Evolutionary conservation across 2,329 filamentous ascomycete species (phyloP), one percentile per base, ranked within the genome.

Genomic region (Cercospora sp.): DNA sequence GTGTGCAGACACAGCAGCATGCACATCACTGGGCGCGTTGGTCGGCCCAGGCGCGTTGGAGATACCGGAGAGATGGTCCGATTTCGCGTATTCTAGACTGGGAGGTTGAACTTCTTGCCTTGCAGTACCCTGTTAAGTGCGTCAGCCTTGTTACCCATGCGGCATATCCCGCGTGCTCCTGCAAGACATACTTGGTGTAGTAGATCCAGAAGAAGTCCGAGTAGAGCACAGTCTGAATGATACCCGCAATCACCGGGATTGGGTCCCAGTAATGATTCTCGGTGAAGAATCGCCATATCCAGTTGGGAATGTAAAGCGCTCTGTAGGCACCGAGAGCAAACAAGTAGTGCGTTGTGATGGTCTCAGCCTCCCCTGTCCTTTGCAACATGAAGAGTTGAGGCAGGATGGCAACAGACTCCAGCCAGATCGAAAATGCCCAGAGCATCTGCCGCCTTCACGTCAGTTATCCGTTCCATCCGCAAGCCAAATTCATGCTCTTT

Each of bases 121-220:
- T 85, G 83, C 55, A 85, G 73, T 61, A 85, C 83, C 78, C 83
- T 85, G 51, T 12, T 60, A n/a, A 59, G 23, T 30, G 62, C 33
- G 61, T 72, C 48, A 70, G 42, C 16, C 20, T 39, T 33, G 53
- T 48, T 55, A 8, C 13, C 7, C 23, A 39, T 33, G 42, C 20
- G 9, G n/a, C n/a, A 26, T 16, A 28, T 45, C 45, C 6, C 3
- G 3, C 8, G 13, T 20, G 10, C 26, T 30, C 58, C n/a, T 30
- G 20, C 5, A 13, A 28, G 9, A 82, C 86, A 80, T 79, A 90
- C 89, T 97, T 98, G 68, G 91, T 97, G 83, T 97, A 99, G 84
- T 99, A 99, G 77, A 99, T 94, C 86, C 94, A 99, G 87, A 99
- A 99, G 84, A 99, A 99, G 83, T 99, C 95, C 71, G 93, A 96